Conservation (phyloP, 305 asterid species). For the Fraxinus latifolia region DNA sequence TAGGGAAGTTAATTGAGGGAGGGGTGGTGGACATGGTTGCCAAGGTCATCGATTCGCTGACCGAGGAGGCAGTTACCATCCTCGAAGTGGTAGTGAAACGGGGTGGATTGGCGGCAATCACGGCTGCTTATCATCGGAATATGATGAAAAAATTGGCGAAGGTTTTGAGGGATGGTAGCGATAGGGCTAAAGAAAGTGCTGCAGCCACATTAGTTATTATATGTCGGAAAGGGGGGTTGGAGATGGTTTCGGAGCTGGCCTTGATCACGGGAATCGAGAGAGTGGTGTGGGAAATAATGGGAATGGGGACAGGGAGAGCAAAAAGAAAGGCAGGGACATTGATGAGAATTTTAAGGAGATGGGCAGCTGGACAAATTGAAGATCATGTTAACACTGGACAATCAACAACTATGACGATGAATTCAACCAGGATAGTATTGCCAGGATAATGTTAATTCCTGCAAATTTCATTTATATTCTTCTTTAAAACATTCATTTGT, state of each 20-base stretch:
- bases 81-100: slow-evolving; percentile 77
- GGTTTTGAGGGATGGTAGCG: slow-evolving; percentile 67
- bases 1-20: slow-evolving; percentile 63
- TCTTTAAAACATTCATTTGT: not conserved
- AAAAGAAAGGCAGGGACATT: slow-evolving; percentile 78
- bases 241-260: slow-evolving; percentile 71
- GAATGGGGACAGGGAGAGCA: slow-evolving; percentile 74
- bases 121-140: slow-evolving; percentile 44
- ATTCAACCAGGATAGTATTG: slow-evolving; percentile 55
- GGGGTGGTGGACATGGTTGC: slow-evolving; percentile 73
- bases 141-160: slow-evolving; percentile 45
- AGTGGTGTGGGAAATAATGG: slow-evolving; percentile 82
- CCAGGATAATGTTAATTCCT: slow-evolving; percentile 45
- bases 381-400: slow-evolving; percentile 29
- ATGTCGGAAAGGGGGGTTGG: slow-evolving; percentile 83
- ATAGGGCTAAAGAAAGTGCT: slow-evolving; percentile 67
- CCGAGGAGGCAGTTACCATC: slow-evolving; percentile 73
- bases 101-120: slow-evolving; percentile 64
- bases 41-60: slow-evolving; percentile 51
- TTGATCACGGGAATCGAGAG: slow-evolving; percentile 66
- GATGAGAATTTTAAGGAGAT: slow-evolving; percentile 81
- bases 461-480: not conserved
- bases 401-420: slow-evolving; percentile 42
- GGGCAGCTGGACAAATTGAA: slow-evolving; percentile 79
- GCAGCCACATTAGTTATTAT: slow-evolving; percentile 71